Conservation (phyloP, 1,284 basidiomycete species). For the Mycosarcoma mackinlayi region DNA sequence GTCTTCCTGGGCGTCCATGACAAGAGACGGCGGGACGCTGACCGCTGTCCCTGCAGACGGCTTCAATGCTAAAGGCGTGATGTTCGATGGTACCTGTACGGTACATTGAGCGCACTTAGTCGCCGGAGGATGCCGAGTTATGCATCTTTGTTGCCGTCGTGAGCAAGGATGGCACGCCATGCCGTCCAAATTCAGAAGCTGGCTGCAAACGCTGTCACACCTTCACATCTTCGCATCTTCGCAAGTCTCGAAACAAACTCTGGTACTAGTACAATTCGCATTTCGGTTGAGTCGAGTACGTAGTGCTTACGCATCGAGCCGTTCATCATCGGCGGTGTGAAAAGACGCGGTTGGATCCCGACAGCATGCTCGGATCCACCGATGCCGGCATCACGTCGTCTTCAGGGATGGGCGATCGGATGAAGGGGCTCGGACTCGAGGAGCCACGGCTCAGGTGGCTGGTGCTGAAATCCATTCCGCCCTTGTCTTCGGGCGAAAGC, state of each 20-base stretch:
- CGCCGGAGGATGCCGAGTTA: conserved; percentile 16
- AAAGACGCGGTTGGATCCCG: conserved; percentile 21
- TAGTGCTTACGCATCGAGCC: not conserved
- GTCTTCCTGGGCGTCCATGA: no score
- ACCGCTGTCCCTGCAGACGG: no score
- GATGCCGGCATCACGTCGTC: conserved; percentile 49
- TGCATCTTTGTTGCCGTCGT: not conserved
- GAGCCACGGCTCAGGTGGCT: conserved; percentile 35
- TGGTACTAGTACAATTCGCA: conserved; percentile 31
- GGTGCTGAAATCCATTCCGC: conserved; percentile 28
- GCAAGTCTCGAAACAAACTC: not conserved
- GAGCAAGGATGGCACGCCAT: no score
- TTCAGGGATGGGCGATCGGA: conserved; percentile 43
- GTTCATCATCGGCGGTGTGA: conserved; percentile 18
- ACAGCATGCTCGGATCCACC: conserved; percentile 53
- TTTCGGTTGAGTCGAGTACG: no score
- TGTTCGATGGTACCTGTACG: no score
- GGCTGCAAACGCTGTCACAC: not conserved
- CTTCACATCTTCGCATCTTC: no score
- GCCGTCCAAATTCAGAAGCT: no score
- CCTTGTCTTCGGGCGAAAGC: conserved; percentile 29
- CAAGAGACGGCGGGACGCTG: no score
- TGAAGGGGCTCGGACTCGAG: conserved; percentile 48
- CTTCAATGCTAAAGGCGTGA: no score
- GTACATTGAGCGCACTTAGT: no score